A percentile compares a stretch with the other conserved stretches of the same genome.
Evolutionary conservation across 2,329 filamentous ascomycete genomes (phyloP).

Genomic region (Conoideocrella luteorostrata): DNA sequence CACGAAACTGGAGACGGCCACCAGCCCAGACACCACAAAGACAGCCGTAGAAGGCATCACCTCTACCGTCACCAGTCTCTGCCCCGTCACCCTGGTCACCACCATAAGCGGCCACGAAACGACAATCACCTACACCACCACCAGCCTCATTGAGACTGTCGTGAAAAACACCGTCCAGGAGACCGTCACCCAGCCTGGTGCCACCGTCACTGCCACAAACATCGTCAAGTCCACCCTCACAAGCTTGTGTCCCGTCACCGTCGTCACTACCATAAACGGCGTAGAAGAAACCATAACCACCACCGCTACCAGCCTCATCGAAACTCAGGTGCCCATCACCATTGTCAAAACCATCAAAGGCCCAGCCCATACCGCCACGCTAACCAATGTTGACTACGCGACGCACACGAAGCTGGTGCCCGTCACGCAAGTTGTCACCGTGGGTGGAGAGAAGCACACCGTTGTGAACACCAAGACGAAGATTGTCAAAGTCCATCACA

Average conservation of each 20-base stretch:
- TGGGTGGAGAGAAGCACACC: constrained; percentile 23
- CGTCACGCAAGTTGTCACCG: constrained; percentile 26
- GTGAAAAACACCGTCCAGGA: constrained; percentile 27
- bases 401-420: constrained; percentile 32
- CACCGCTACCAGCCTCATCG: constrained; percentile 32
- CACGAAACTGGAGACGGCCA: constrained; percentile 23
- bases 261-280: constrained; percentile 37
- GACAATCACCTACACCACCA: constrained; percentile 32
- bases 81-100: constrained; percentile 38
- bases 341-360: constrained; percentile 21
- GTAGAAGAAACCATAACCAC: constrained; percentile 28
- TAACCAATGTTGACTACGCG: constrained; percentile 23
- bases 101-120: constrained; percentile 33
- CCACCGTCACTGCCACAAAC: constrained; percentile 11
- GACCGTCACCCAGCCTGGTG: constrained; percentile 10
- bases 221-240: constrained; percentile 34
- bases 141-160: constrained; percentile 28
- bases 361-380: constrained; percentile 10
- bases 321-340: constrained; percentile 23
- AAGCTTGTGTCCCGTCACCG: constrained; percentile 30
- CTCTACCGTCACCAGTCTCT: constrained; percentile 36
- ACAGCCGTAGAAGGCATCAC: constrained; percentile 29
- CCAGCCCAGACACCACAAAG: constrained; percentile 25
- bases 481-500: constrained; percentile 21
- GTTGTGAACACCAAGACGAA: constrained; percentile 18